These are phyloP conservation scores for Penicillium vulpinum DNA, from an alignment of 2,329 filamentous ascomycete genomes.

Conservation along the genomic window DNA sequence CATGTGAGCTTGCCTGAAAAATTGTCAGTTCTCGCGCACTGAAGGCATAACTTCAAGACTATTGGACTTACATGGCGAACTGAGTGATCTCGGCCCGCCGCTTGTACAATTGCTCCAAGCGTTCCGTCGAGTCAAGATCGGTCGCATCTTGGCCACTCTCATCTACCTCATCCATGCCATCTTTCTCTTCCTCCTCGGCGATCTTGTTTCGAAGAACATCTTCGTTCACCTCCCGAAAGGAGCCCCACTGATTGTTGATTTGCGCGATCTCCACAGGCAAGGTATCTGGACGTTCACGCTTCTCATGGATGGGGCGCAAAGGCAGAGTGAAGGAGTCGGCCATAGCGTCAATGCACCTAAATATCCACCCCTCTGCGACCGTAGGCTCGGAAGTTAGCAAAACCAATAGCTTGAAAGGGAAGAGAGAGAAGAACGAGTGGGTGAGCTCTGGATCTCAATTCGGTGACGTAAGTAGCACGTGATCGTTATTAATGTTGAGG, in stretches of 20 bases:
- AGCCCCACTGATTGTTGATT: constrained; percentile 74
- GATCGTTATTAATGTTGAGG: not conserved
- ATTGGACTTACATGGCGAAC: constrained; percentile 41
- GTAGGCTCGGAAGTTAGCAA: not conserved
- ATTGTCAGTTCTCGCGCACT: constrained; percentile 4
- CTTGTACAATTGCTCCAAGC: constrained; percentile 45
- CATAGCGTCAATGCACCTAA: constrained; percentile 27
- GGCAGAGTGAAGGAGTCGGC: constrained; percentile 54
- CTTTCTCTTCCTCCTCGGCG: constrained; percentile 49
- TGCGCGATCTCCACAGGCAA: constrained; percentile 76
- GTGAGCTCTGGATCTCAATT: not conserved
- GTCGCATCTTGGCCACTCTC: constrained; percentile 33
- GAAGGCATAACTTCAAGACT: not conserved
- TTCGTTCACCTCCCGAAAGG: constrained; percentile 79
- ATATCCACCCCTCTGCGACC: not conserved
- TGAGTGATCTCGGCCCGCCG: constrained; percentile 47
- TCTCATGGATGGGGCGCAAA: constrained; percentile 56
- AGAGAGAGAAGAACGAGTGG: not conserved
- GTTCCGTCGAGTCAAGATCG: constrained; percentile 42
- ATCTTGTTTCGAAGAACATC: constrained; percentile 70
- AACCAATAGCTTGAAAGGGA: not conserved
- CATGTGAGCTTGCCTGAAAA: constrained; percentile 45
- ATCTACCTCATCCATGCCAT: constrained; percentile 46
- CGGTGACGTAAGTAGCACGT: constrained; percentile 11
- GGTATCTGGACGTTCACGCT: constrained; percentile 55